phyloP scores from a whole-genome alignment of 441 rosid species.

The Gossypium gossypioides region DNA sequence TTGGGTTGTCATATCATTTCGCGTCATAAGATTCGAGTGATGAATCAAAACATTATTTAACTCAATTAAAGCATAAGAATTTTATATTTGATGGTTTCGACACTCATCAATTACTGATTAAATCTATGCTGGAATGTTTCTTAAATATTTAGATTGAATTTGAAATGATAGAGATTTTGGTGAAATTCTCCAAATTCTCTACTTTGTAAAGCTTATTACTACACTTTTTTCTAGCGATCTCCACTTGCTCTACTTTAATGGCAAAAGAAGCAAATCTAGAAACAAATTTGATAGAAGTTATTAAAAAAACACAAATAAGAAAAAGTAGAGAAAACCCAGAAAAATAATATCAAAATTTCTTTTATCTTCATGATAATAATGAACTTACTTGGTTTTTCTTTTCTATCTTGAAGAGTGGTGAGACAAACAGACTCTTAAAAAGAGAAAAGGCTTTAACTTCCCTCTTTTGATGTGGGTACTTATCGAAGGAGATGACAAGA shows the following conservation, averaged over 20 bases:
- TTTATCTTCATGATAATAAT: constrained; percentile 25
- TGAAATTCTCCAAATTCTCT: constrained; percentile 22
- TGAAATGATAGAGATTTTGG: constrained; percentile 53
- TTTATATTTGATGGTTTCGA: no score
- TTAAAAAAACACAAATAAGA: neutral
- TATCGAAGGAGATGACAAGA: no score
- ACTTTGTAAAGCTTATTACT: constrained; percentile 23
- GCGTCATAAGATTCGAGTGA: no score
- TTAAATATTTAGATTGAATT: constrained; percentile 40
- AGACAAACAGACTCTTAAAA: neutral
- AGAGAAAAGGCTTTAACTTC: no score
- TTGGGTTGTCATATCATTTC: no score
- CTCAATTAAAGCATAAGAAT: no score
- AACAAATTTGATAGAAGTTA: constrained; percentile 16
- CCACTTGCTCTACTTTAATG: constrained; percentile 13
- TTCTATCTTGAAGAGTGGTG: neutral
- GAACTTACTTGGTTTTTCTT: neutral
- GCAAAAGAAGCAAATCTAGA: constrained; percentile 31
- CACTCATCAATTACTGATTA: constrained; percentile 22
- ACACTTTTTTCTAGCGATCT: neutral
- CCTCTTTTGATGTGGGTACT: no score
- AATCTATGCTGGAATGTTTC: constrained; percentile 43
- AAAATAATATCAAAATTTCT: neutral
- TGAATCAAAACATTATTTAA: no score
- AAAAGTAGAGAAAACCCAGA: neutral